Evolutionary conservation across 352 stramenopile genomes (phyloP).

Genomic region (Aphanomyces astaci): DNA sequence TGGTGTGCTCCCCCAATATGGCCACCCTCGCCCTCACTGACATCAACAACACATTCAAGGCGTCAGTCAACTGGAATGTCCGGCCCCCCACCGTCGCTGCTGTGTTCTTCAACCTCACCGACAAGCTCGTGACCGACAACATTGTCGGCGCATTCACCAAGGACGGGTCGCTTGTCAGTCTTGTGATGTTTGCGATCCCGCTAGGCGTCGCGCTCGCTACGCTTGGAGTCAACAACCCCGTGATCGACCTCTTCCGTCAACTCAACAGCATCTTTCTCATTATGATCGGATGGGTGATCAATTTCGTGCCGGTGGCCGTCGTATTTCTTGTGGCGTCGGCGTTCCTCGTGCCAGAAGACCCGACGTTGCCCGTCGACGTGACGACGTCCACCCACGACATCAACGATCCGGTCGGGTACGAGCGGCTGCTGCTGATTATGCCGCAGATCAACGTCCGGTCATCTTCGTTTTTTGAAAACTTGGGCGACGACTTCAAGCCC

Average conservation of each 20-base stretch:
- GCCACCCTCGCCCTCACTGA: not conserved
- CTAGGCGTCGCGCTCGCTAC: slow-evolving; percentile 29
- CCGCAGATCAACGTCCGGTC: not conserved
- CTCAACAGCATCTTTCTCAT: slow-evolving; percentile 35
- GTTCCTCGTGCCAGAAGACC: not conserved
- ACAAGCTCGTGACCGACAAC: slow-evolving; percentile 55
- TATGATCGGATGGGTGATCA: slow-evolving; percentile 38
- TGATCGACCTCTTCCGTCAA: slow-evolving; percentile 29
- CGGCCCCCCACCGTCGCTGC: slow-evolving; percentile 31
- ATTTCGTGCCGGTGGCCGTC: slow-evolving; percentile 31
- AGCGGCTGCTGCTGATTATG: not conserved
- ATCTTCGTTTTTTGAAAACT: not conserved
- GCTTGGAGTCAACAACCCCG: not conserved
- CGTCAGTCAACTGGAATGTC: no score
- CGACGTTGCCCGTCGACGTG: not conserved
- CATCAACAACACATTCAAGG: not conserved
- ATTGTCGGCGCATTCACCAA: slow-evolving; percentile 41
- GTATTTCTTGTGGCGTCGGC: slow-evolving; percentile 19
- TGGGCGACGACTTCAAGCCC: not conserved
- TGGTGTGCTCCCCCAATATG: not conserved
- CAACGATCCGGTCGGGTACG: not conserved
- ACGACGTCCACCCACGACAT: not conserved
- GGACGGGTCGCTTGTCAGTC: slow-evolving; percentile 42
- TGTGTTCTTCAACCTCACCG: slow-evolving; percentile 47
- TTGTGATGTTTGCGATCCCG: slow-evolving; percentile 65